These are phyloP conservation scores for Agrostemma githago DNA, from an alignment of 148 eudicot genomes.

Conservation along the genomic window DNA sequence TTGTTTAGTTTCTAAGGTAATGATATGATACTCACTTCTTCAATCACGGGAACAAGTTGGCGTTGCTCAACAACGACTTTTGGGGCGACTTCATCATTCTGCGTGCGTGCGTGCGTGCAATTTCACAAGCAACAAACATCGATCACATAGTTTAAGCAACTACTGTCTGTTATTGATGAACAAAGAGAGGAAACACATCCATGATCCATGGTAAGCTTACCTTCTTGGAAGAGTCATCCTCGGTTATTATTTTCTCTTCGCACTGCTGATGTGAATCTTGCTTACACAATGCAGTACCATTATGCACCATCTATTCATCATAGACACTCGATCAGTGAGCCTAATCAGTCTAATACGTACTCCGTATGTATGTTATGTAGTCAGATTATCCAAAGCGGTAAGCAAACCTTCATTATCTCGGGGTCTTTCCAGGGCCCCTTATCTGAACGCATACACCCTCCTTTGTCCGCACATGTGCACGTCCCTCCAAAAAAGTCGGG, in stretches of 20 bases:
- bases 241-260: slow-evolving; percentile 44
- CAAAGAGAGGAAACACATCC: background rate
- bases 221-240: slow-evolving; percentile 30
- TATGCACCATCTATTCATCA: slow-evolving; percentile 32
- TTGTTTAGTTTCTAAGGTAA: background rate
- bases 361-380: background rate
- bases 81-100: slow-evolving; percentile 31
- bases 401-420: slow-evolving; percentile 59
- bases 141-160: background rate
- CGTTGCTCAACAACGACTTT: slow-evolving; percentile 15
- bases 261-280: slow-evolving; percentile 15
- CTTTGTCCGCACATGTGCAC: slow-evolving; percentile 78
- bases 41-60: slow-evolving; percentile 26
- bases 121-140: background rate
- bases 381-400: background rate
- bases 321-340: background rate
- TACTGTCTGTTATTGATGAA: background rate
- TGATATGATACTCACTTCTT: slow-evolving; percentile 28
- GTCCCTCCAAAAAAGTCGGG: slow-evolving; percentile 91
- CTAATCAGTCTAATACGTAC: background rate
- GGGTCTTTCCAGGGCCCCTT: slow-evolving; percentile 96
- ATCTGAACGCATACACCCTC: slow-evolving; percentile 93
- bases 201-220: slow-evolving; percentile 13
- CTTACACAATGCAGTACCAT: slow-evolving; percentile 40
- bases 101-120: slow-evolving; percentile 19